These are phyloP conservation scores for Amoeboaphelidium protococcarum DNA, from an alignment of 371 early-diverging fungal species.

Conservation along the genomic window DNA sequence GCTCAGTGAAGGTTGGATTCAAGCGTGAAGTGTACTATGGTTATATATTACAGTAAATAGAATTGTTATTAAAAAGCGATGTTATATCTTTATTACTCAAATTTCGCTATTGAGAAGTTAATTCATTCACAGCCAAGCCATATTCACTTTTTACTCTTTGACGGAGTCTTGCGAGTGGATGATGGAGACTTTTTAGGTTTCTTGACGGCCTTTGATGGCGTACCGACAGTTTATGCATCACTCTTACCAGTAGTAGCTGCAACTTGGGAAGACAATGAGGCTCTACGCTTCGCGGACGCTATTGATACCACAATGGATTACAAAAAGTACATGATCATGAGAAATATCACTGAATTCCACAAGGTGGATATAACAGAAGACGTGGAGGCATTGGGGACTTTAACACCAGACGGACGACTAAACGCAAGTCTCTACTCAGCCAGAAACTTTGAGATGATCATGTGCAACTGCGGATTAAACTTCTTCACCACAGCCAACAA, in stretches of 20 bases:
- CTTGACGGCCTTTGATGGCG: too few relatives aligned
- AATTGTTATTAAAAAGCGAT: neutral
- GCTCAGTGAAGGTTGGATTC: neutral
- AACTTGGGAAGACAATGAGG: too few relatives aligned
- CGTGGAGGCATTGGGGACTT: too few relatives aligned
- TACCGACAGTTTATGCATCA: too few relatives aligned
- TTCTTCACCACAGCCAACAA: slow-evolving; percentile 19
- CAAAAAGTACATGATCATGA: neutral
- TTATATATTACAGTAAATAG: too few relatives aligned
- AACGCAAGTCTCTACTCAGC: slow-evolving; percentile 18
- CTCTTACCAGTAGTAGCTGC: too few relatives aligned
- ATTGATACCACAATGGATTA: neutral
- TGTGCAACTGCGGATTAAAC: slow-evolving; percentile 20
- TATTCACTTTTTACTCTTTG: too few relatives aligned
- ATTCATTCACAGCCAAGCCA: too few relatives aligned
- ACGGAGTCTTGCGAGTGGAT: too few relatives aligned
- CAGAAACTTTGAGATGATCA: slow-evolving; percentile 17
- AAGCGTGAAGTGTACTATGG: too few relatives aligned
- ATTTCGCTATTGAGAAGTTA: neutral
- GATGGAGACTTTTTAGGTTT: too few relatives aligned
- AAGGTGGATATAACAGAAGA: neutral
- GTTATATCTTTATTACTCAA: neutral
- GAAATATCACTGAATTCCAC: neutral
- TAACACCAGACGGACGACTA: slow-evolving; percentile 4
- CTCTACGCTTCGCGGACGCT: too few relatives aligned